Percentiles rank a stretch among this genome's conserved stretches.
phyloP scores from a whole-genome alignment of 139 green algal genomes.

The Micractinium conductrix region DNA sequence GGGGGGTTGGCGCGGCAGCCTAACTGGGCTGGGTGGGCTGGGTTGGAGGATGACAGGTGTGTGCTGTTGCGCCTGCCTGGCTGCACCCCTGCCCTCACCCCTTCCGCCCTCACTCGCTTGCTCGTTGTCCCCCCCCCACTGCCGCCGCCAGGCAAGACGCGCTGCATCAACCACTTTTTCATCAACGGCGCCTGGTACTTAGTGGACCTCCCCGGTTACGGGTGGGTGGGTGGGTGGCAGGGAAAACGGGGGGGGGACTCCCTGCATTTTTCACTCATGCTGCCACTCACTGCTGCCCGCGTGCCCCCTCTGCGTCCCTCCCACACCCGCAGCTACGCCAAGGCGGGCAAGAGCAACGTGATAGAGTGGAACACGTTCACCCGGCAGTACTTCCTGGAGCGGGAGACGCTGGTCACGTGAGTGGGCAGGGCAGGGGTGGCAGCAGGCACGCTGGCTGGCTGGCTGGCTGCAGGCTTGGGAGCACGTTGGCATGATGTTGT shows the following conservation, averaged over 20 bases:
- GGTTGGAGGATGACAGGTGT: neutral
- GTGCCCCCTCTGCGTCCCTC: too few species aligned
- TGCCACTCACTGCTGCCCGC: neutral
- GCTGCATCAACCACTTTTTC: slow-evolving; percentile 97
- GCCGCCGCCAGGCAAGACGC: slow-evolving; percentile 87
- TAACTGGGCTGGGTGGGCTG: neutral
- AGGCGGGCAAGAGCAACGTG: slow-evolving; percentile 54
- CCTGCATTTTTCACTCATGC: too few species aligned
- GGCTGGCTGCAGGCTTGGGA: too few species aligned
- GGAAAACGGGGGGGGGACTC: neutral
- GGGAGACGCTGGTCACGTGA: slow-evolving; percentile 76
- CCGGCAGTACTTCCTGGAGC: slow-evolving; percentile 85
- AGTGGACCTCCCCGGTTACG: slow-evolving; percentile 96
- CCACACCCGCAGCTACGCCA: slow-evolving; percentile 68
- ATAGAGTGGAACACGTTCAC: slow-evolving; percentile 90
- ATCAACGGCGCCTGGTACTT: slow-evolving; percentile 96
- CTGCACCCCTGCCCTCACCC: neutral
- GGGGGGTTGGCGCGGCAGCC: neutral
- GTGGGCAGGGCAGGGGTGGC: neutral
- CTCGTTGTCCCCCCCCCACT: too few species aligned
- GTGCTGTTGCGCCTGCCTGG: neutral
- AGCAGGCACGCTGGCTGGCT: neutral
- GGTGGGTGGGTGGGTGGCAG: slow-evolving; percentile 54
- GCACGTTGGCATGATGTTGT: too few species aligned
- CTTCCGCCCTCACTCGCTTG: neutral